Evolutionary conservation across 768 basidiomycete genomes (phyloP), one percentile per base, ranked within the genome.

Genomic region (Hericium coralloides): DNA sequence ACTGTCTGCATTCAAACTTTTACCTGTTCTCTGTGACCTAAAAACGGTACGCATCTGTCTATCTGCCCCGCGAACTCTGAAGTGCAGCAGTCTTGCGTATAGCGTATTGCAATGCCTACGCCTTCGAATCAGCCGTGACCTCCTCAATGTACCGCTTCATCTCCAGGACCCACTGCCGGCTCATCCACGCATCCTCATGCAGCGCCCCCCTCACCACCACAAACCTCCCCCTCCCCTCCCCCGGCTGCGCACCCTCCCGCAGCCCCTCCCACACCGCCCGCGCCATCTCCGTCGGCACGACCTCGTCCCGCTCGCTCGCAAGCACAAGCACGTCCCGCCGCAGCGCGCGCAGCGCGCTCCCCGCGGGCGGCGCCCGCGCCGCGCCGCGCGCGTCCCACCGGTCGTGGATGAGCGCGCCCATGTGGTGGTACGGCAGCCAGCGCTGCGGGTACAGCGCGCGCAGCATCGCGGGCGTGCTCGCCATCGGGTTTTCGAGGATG

Each of bases 401-500:
- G 60, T 81, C 79, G 53, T 71, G 71, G 2, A 70, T 75, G 38
- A 77, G 66, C 0, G 71, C 68, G 3, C 69, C 68, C n/a, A 81
- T 70, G 57, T 76, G 74, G 37, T 72, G 76, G 60, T 81, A 80
- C 0, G 79, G 79, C 6, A 80, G 58, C 76, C 75, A 79, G 18
- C 64, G 66, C 43, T 75, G 70, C 0, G 78, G 75, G 58, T 81
- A 80, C 7, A 81, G 64, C 9, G 75, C 72, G 20, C 65, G 61
- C 14, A 80, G 69, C 79, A 81, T 80, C 7, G 59, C 69, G 0
- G 75, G 73, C 18, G 79, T 71, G 15, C 74, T 77, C 1, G 75
- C 66, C 55, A 81, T 74, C 0, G 79, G 73, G 62, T 81, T 81
- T 65, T 81, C 79, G 4, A 80, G 66, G 8, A 80, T 67, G 12